Conservation (phyloP, 495 filamentous ascomycete genomes). For the Aspergillus saccharolyticus region DNA sequence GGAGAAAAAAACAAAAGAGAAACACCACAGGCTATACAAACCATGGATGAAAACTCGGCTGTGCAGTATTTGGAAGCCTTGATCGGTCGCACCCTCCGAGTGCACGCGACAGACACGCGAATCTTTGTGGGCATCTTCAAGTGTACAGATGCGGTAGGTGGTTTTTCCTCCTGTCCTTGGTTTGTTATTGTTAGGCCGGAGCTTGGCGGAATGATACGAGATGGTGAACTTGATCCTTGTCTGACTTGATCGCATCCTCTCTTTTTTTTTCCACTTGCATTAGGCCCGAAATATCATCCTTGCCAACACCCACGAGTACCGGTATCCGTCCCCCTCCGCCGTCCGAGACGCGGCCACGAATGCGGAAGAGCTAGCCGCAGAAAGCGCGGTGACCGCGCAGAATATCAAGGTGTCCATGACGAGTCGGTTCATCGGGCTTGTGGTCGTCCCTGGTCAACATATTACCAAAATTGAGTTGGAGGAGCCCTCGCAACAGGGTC, state of each 20-base stretch:
- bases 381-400: constrained; percentile 18
- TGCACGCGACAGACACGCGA: constrained; percentile 77
- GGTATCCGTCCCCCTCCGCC: constrained; percentile 55
- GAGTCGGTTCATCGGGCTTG: constrained; percentile 78
- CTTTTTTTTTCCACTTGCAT: constrained; percentile 11
- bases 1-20: neutral
- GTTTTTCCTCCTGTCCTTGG: constrained; percentile 4
- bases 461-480: constrained; percentile 88
- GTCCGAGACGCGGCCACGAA: constrained; percentile 40
- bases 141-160: constrained; percentile 81
- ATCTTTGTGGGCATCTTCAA: constrained; percentile 90
- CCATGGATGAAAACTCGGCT: constrained; percentile 36
- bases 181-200: constrained; percentile 3
- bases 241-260: neutral
- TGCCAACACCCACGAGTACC: constrained; percentile 80
- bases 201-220: constrained; percentile 5
- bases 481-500: constrained; percentile 40
- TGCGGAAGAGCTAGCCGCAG: constrained; percentile 27
- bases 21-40: constrained; percentile 17
- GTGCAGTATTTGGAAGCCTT: constrained; percentile 42
- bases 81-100: constrained; percentile 56
- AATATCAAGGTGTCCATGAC: constrained; percentile 64
- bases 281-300: constrained; percentile 85
- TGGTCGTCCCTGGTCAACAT: constrained; percentile 82
- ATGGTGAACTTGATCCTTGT: constrained; percentile 2